Evolutionary conservation across 169 alveolate genomes (phyloP), one percentile per base, ranked within the genome.

Genomic region (Eimeria necatrix): DNA sequence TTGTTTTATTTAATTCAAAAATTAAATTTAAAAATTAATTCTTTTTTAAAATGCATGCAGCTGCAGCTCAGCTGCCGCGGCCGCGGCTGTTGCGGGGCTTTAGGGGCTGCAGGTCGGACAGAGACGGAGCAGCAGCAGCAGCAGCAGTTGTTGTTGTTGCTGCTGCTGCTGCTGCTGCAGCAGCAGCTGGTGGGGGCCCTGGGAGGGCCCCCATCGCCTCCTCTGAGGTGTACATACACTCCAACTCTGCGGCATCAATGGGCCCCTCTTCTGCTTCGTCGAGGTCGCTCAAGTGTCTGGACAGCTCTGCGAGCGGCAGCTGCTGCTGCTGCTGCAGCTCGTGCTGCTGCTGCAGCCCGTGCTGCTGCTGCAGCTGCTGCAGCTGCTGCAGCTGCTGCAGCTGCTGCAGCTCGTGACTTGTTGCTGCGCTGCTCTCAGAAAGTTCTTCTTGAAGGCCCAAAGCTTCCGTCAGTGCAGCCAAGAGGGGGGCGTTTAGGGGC

Each of bases 61-160:
- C 41, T 0, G 41, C 2, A 32, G 41, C 41, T 32, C 68, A 12
- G 68, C 68, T 56, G 68, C 68, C 20, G 68, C 68, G 12, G 68
- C 68, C 2, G 68, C 68, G 12, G 68, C 68, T 56, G 68, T 18
- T 56, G 32, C 78, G n/a, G 78, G 78, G n/a, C 78, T 68, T 14
- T 3, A 9, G 22, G 83, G 61, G 51, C 18, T 41, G 60, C 48
- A 61, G 74, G 61, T 60, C 41, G 9, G 12, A 12, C 51, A 68
- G 78, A 0, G 5, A 24, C 46, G 78, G n/a, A 8, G n/a, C 2
- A n/a, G 78, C 78, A 24, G 46, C 93, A 20, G 68, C 71, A 4
- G 84, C 52, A 18, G 52, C 68, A 18, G 92, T 2, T 52, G 93
- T 22, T 85, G 61, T 9, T 85, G 93, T 26, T 52, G 93, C 53